Base-by-base conservation (phyloP, 495 filamentous ascomycete genomes). In the Parathielavia appendiculata region DNA sequence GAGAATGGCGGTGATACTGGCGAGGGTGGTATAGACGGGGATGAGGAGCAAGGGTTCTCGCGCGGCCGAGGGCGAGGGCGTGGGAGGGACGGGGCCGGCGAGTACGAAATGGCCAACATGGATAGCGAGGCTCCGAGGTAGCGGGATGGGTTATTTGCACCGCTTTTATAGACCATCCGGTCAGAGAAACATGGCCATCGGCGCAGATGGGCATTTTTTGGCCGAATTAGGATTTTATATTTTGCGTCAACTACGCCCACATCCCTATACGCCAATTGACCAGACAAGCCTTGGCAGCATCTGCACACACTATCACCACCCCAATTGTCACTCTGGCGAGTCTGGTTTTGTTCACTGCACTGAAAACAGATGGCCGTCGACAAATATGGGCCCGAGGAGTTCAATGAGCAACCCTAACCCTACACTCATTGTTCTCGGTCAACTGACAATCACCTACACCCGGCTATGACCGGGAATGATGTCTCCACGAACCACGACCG, bases 1-100 rank as follows among this genome's bases (percentile, higher is more conserved):
- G 34, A 47, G 22, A 32, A 16, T 12, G 57, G 36, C n/a, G 52
- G 55, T 60, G 41, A 66, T 65, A 54, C 61, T 63, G 32, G 66
- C 67, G 19, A 69, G 66, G 50, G 68, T 59, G 19, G 69, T 57
- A 46, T 36, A 56, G 59, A 44, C 61, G 67, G 63, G 45, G 59
- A 57, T 4, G 56, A 54, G 48, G 60, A 62, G 20, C 54, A 58
- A 30, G 60, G 60, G 17, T 58, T 54, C n/a, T 54, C 55, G 11
- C 41, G 60, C 5, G 59, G 60, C 0, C 47, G 55, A 19, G 55
- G 55, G 23, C 32, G 55, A 9, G 60, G 55, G 12, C 23, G 54
- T 10, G 55, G 60, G 20, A 41, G 60, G 30, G 60, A 62, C 35
- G 60, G 60, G 36, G 54, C 50, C 6, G 60, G 60, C 23, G 60